Evolutionary conservation across 208 protist species (phyloP), one percentile per base, ranked within the genome.

Genomic region (Wallacemonas sp.): DNA sequence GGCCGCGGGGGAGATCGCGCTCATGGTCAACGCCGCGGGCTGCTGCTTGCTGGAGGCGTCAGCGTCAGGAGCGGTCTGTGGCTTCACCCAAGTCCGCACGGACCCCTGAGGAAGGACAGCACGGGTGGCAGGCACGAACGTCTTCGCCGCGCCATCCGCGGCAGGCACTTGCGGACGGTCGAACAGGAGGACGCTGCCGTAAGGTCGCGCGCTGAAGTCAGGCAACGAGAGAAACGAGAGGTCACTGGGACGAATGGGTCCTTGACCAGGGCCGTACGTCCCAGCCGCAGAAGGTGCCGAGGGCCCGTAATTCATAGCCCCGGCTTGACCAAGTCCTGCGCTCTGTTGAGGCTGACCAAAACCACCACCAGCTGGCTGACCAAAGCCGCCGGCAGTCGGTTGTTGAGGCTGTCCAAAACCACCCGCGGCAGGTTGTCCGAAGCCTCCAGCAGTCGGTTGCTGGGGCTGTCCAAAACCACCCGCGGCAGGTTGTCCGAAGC

Each of bases 181-280:
- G 68, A 93, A 93, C 39, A 95, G 84, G 2, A 90, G 72, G 27
- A 90, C 63, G 52, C 90, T 83, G 38, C 87, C 85, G 70, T 95
- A 95, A 24, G 90, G 90, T 23, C 77, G 83, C 1, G 72, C 76
- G 48, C 70, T 80, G 69, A 87, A 93, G 66, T 93, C 86, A 3
- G 90, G 90, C n/a, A 95, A 70, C 21, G 76, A 78, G 70, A 92
- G 74, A 43, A 90, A 91, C 23, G 73, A 61, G 30, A 82, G 66
- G 49, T 78, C 76, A 36, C 55, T 83, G 33, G 72, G 55, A 14
- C 69, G 71, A 49, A 69, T 58, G 8, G 52, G 46, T 24, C 33
- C 63, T 11, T 41, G 49, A 12, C 48, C 36, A 16, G 33, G 48
- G 8, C n/a, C 52, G 32, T 58, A 69, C 3, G 43, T 49, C 2